These are phyloP conservation scores for Urtica urens DNA, from an alignment of 306 rosid genomes.

Conservation along the genomic window DNA sequence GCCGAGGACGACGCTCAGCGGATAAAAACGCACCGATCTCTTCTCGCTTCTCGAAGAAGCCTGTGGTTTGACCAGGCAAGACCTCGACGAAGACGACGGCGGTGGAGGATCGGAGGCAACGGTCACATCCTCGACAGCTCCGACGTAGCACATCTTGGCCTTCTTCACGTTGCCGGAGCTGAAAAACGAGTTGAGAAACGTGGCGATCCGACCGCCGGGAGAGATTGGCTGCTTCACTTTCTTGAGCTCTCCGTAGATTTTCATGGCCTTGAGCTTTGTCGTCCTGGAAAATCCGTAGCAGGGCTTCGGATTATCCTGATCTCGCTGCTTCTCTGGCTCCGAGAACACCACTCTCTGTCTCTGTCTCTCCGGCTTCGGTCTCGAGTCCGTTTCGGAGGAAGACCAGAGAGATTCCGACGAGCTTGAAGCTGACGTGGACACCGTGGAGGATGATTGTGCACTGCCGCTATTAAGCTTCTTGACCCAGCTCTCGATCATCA, in stretches of 20 bases:
- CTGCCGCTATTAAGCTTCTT: slow-evolving; percentile 36
- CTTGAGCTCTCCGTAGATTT: slow-evolving; percentile 46
- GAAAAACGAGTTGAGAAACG: slow-evolving; percentile 54
- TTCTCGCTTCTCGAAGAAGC: slow-evolving; percentile 32
- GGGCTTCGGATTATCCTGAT: slow-evolving; percentile 9
- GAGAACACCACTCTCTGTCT: slow-evolving; percentile 15
- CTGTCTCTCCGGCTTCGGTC: slow-evolving; percentile 12
- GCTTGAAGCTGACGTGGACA: slow-evolving; percentile 33
- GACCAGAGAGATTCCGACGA: slow-evolving; percentile 58
- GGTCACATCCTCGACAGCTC: slow-evolving; percentile 52
- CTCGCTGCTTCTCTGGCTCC: not conserved
- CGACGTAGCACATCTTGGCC: slow-evolving; percentile 63
- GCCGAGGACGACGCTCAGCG: slow-evolving; percentile 38
- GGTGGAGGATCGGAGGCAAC: slow-evolving; percentile 31
- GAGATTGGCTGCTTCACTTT: slow-evolving; percentile 74
- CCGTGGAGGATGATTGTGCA: slow-evolving; percentile 24
- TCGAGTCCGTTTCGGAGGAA: slow-evolving; percentile 50
- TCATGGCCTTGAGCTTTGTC: slow-evolving; percentile 38
- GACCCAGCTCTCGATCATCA: slow-evolving; percentile 54
- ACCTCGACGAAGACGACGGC: slow-evolving; percentile 30
- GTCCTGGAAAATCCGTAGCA: slow-evolving; percentile 32
- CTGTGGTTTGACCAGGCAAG: slow-evolving; percentile 42
- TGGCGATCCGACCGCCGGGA: slow-evolving; percentile 44
- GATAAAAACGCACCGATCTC: slow-evolving; percentile 49
- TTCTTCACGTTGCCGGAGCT: slow-evolving; percentile 51